Evolutionary conservation across 2,329 filamentous ascomycete genomes (phyloP), one percentile per base, ranked within the genome.

Genomic region (Fusarium duplospermum): DNA sequence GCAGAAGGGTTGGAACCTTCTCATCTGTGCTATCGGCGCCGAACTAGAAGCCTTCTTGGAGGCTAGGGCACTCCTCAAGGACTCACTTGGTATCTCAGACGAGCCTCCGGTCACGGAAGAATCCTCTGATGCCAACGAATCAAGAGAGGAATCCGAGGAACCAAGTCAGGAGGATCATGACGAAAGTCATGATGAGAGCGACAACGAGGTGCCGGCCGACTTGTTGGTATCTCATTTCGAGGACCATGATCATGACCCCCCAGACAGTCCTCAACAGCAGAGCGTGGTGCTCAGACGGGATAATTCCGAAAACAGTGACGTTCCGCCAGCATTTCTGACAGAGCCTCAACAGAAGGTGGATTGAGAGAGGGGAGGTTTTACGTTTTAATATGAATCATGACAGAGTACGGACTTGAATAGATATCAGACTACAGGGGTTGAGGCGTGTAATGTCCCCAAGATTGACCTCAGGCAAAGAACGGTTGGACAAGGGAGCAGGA

Each of bases 1-100:
- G 69, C 83, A 86, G 1, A 89, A 89, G 66, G 87, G 88, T 18
- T 96, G 93, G 93, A 95, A 92, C 66, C 83, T 95, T 18, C 85
- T 96, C 20, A 91, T 95, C 6, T 93, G 90, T 61, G 93, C 93
- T 13, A 90, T 96, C 36, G 92, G 93, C 1, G 93, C 93, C 0
- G 93, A 94, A 80, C 79, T 93, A 2, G 91, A 92, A 67, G 91
- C 92, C 3, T 91, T 93, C 69, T 84, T 83, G 35, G 88, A 92
- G 76, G 91, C 91, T 1, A 87, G 88, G 74, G 81, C 84, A 4
- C 84, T 94, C 47, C 82, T 94, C n/a, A 69, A 76, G 45, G 68
- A 67, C 14, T 71, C 74, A 4, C 59, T 79, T 6, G 74, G 70
- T 14, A 42, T 64, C 10, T 10, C 59, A 20, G 71, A 74, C 11